Base-by-base conservation (phyloP, 768 basidiomycete genomes). In the Mycena olivaceomarginata region DNA sequence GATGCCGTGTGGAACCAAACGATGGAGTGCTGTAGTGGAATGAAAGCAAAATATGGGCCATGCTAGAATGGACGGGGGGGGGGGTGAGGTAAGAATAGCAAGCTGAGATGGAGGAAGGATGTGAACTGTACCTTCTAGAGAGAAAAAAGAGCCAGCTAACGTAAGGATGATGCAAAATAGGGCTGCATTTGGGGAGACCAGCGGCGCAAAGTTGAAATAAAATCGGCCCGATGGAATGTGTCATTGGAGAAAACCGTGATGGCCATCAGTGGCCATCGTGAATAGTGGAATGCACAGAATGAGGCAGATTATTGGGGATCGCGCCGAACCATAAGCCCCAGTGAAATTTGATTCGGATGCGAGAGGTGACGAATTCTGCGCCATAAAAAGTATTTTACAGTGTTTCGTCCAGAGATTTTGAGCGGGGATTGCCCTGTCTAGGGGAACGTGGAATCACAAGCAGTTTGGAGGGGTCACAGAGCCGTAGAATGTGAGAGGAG, bases 121-220 rank as follows among this genome's bases (percentile, higher is more conserved):
- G n/a, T n/a, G n/a, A n/a, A n/a, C n/a, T n/a, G n/a, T n/a, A n/a
- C n/a, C n/a, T n/a, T n/a, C n/a, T n/a, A n/a, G n/a, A n/a, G n/a
- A n/a, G n/a, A 25, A 25, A 64, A 64, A 64, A 64, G 63, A 64
- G 40, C 41, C 43, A 64, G 63, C 41, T 5, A 64, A 45, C 53
- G 40, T 45, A 41, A 64, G 63, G 45, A 45, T 20, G 12, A 45
- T 64, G 18, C 63, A 41, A 64, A 45, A 41, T 56, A 56, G 53
- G 45, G 43, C 20, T 22, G 63, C 63, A 64, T 64, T 41, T 64
- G 18, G n/a, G 63, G 63, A 64, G 41, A 64, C 41, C n/a, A 64
- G 63, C 41, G 63, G 63, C 63, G n/a, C 63, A 64, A 41, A 64
- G 63, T 41, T 64, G 41, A 45, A 64, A 64, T 41, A 64, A 64